A percentile compares a stretch with the other conserved stretches of the same genome.
Conservation (phyloP, 768 basidiomycete species). For the Neoboletus subvelutipes region DNA sequence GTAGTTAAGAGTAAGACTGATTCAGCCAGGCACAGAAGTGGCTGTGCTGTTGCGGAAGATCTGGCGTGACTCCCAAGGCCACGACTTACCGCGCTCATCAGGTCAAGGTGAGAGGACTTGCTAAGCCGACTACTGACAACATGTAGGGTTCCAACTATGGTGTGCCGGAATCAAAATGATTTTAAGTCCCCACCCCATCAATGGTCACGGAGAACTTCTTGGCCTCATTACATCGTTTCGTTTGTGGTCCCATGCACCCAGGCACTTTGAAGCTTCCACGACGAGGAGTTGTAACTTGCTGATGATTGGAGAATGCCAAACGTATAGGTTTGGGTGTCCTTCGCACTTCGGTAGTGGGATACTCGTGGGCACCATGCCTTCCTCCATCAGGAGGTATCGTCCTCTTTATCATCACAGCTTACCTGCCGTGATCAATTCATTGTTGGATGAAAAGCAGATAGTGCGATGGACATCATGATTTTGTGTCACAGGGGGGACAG, state of each 20-base stretch:
- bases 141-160: neutral
- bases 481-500: neutral
- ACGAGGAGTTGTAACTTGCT: neutral
- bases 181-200: neutral
- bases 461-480: neutral
- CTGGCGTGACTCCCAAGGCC: neutral
- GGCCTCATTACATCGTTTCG: neutral
- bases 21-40: neutral
- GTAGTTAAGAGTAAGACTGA: neutral
- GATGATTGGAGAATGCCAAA: neutral
- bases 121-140: neutral
- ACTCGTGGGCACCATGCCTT: neutral
- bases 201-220: neutral
- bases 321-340: neutral
- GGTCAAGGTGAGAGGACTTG: neutral
- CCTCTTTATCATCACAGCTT: neutral
- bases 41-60: constrained; percentile 8
- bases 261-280: neutral
- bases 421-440: neutral
- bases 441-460: neutral
- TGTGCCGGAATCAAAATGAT: neutral
- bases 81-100: too few relatives aligned
- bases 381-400: neutral
- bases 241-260: neutral
- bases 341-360: neutral